Evolutionary conservation across 768 basidiomycete species (phyloP).

Genomic region (Sistotremastrum niveocremeum): DNA sequence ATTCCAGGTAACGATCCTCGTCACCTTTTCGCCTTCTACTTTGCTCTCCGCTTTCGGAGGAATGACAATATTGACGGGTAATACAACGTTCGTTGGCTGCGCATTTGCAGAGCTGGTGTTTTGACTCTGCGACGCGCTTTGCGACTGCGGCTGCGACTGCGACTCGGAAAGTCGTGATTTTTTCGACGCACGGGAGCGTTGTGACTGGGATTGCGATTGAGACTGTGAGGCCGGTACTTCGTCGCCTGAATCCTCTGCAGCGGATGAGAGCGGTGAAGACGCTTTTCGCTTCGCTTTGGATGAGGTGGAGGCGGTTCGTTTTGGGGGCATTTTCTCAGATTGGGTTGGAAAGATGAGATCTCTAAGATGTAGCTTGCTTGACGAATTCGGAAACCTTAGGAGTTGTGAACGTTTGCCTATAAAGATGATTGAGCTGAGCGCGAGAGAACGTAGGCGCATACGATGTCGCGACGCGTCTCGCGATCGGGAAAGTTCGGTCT

Average conservation of each 20-base stretch:
- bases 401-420: too few species aligned
- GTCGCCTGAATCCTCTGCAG: too few species aligned
- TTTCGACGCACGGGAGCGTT: background rate
- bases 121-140: background rate
- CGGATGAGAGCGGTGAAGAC: background rate
- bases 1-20: conserved; percentile 64
- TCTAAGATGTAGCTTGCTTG: too few species aligned
- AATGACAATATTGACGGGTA: conserved; percentile 51
- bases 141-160: background rate
- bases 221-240: too few species aligned
- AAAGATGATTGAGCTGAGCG: too few species aligned
- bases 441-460: too few species aligned
- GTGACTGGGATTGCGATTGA: too few species aligned
- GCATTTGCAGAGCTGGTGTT: conserved; percentile 18
- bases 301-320: conserved; percentile 3
- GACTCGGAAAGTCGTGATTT: background rate
- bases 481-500: too few species aligned
- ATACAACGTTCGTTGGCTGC: conserved; percentile 61
- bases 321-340: conserved; percentile 1
- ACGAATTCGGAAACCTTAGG: too few species aligned
- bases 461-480: too few species aligned
- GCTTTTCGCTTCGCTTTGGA: conserved; percentile 2
- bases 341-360: too few species aligned
- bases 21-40: conserved; percentile 17
- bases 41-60: conserved; percentile 25